Conservation (phyloP, 2,329 filamentous ascomycete genomes). For the Botrytis fragariae region DNA sequence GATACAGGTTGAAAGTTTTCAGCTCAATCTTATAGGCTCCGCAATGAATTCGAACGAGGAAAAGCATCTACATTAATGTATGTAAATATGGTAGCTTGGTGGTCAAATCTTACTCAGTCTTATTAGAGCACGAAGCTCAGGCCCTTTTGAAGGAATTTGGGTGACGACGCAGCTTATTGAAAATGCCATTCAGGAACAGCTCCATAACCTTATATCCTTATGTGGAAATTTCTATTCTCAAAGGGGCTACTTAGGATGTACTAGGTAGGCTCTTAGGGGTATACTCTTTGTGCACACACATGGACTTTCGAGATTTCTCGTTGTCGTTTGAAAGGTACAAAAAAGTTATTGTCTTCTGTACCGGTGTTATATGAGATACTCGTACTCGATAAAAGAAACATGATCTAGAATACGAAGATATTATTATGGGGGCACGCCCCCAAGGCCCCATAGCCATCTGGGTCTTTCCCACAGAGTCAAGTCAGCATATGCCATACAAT, state of each 20-base stretch:
- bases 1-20: background rate
- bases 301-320: background rate
- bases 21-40: background rate
- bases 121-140: background rate
- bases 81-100: background rate
- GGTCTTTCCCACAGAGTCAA: background rate
- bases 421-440: background rate
- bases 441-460: background rate
- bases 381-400: background rate
- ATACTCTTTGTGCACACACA: background rate
- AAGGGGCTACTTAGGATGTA: background rate
- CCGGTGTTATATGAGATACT: background rate
- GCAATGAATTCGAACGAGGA: background rate
- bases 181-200: background rate
- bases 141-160: background rate
- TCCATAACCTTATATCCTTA: background rate
- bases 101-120: background rate
- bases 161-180: background rate
- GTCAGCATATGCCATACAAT: background rate
- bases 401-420: background rate
- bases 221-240: background rate
- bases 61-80: background rate
- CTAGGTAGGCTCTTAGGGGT: background rate
- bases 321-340: background rate
- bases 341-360: background rate